These are phyloP conservation scores for Phialophora chinensis DNA, from an alignment of 2,329 filamentous ascomycete genomes.

Conservation along the genomic window DNA sequence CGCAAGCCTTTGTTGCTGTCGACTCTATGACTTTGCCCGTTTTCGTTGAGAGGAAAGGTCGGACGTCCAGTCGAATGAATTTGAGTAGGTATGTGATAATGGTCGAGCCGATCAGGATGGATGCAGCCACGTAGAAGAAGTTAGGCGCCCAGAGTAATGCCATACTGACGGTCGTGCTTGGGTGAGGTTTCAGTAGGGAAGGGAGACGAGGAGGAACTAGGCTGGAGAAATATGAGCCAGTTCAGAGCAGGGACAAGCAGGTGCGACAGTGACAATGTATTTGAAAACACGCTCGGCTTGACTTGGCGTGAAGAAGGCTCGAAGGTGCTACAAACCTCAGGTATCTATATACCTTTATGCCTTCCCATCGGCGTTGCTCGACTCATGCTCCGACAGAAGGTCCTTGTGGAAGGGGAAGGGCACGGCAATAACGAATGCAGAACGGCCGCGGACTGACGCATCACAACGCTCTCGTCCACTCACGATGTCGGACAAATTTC, in stretches of 20 bases:
- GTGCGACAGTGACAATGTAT: slow-evolving; percentile 5
- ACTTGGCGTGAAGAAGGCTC: background rate
- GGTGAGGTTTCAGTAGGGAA: background rate
- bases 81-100: slow-evolving; percentile 28
- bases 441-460: slow-evolving; percentile 4
- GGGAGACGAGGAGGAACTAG: background rate
- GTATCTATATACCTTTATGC: background rate
- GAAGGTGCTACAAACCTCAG: background rate
- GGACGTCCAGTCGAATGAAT: slow-evolving; percentile 26
- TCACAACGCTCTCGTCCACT: background rate
- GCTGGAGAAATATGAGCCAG: background rate
- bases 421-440: slow-evolving; percentile 5
- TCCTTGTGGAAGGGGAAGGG: background rate
- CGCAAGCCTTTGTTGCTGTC: slow-evolving; percentile 4
- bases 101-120: slow-evolving; percentile 27
- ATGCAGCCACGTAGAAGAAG: slow-evolving; percentile 26
- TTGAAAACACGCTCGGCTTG: background rate
- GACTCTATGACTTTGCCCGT: slow-evolving; percentile 18
- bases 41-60: slow-evolving; percentile 24
- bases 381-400: background rate
- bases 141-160: slow-evolving; percentile 11
- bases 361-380: background rate
- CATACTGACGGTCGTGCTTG: slow-evolving; percentile 12
- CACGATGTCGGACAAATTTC: background rate
- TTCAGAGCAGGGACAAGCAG: background rate